Evolutionary conservation across 169 alveolate species (phyloP).

Genomic region (Plasmodium cynomolgi): DNA sequence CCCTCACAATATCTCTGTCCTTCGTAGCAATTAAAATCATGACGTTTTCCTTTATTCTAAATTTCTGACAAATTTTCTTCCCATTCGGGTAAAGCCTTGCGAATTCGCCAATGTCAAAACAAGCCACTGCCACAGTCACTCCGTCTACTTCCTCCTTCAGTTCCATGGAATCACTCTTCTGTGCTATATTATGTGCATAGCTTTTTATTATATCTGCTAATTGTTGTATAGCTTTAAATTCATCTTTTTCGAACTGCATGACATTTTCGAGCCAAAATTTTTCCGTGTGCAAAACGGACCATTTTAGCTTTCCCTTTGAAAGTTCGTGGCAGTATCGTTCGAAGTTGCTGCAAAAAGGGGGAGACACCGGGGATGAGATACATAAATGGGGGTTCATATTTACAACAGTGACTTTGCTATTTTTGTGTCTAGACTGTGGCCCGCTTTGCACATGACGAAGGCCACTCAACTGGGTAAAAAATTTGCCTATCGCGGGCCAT

Average conservation of each 20-base stretch:
- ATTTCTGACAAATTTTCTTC: conserved; percentile 87
- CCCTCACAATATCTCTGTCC: conserved; percentile 89
- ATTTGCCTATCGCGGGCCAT: neutral
- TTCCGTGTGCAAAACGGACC: conserved; percentile 90
- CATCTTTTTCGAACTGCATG: conserved; percentile 87
- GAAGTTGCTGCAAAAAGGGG: conserved; percentile 75
- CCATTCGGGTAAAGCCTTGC: conserved; percentile 91
- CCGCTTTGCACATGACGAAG: neutral
- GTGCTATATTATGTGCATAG: conserved; percentile 39
- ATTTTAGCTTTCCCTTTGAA: conserved; percentile 83
- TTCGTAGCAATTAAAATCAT: conserved; percentile 88
- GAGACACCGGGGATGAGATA: neutral
- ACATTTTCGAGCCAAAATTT: conserved; percentile 87
- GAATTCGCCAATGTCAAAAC: conserved; percentile 93
- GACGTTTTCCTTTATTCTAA: conserved; percentile 87
- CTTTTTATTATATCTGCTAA: conserved; percentile 84
- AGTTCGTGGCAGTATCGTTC: conserved; percentile 87
- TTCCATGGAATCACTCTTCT: conserved; percentile 22
- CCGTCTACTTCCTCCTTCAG: conserved; percentile 80
- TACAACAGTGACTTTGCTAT: neutral
- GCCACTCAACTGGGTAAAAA: neutral
- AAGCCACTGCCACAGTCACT: conserved; percentile 89
- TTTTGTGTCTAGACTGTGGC: neutral
- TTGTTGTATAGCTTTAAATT: conserved; percentile 85
- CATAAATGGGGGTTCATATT: neutral